These are phyloP conservation scores for Claviceps sp. DNA, from an alignment of 2,329 filamentous ascomycete species.

Conservation along the genomic window DNA sequence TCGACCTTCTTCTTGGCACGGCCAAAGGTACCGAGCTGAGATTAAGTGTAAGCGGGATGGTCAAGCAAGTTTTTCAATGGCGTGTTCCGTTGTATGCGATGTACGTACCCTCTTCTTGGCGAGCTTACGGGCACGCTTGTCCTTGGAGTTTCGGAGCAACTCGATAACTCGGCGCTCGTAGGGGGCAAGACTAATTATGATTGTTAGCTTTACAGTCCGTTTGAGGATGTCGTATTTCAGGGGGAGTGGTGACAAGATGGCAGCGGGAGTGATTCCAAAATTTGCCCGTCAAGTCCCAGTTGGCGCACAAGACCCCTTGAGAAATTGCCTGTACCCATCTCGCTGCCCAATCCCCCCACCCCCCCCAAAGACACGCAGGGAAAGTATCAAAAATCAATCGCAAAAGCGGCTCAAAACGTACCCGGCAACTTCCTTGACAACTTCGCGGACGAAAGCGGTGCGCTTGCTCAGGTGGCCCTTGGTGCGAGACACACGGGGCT, in stretches of 20 bases:
- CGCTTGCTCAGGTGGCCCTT: slow-evolving; percentile 97
- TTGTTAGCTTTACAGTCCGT: not conserved
- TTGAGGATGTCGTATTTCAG: not conserved
- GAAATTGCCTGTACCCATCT: no score
- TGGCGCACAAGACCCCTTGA: not conserved
- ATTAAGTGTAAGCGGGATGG: slow-evolving; percentile 10
- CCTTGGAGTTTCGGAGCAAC: slow-evolving; percentile 96
- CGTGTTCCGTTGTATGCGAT: not conserved
- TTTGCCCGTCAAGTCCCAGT: no score
- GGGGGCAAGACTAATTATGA: slow-evolving; percentile 54
- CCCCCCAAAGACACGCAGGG: no score
- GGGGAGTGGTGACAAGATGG: not conserved
- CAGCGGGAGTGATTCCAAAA: not conserved
- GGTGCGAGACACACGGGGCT: slow-evolving; percentile 68
- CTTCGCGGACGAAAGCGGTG: slow-evolving; percentile 90
- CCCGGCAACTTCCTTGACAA: slow-evolving; percentile 97
- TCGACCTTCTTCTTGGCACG: slow-evolving; percentile 99
- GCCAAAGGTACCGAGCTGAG: slow-evolving; percentile 89
- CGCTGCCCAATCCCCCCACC: no score
- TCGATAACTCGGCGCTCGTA: slow-evolving; percentile 99
- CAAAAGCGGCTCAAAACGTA: slow-evolving; percentile 31
- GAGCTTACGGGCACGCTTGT: slow-evolving; percentile 98
- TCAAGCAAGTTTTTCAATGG: not conserved
- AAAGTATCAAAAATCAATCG: not conserved
- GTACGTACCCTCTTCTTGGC: slow-evolving; percentile 90